A percentile compares a stretch with the other conserved stretches of the same genome.
Evolutionary conservation across 2,329 filamentous ascomycete species (phyloP).

Genomic region (Calonectria multiphialidica): DNA sequence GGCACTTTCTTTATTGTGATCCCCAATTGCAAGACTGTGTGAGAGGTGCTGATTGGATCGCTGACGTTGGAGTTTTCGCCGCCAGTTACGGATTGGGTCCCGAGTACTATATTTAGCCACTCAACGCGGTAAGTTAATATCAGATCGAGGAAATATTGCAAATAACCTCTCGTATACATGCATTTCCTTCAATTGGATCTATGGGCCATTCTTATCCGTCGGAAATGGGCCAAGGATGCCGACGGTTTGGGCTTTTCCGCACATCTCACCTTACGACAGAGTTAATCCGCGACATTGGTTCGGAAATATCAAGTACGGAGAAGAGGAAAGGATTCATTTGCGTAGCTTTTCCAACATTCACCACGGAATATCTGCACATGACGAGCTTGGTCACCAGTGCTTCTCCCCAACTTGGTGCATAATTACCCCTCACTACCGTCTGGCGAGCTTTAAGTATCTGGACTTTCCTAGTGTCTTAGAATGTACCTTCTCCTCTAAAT

Average conservation of each 20-base stretch:
- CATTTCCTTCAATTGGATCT: too few relatives aligned
- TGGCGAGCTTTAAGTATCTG: conserved; percentile 34
- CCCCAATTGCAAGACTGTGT: too few relatives aligned
- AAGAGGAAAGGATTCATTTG: neutral
- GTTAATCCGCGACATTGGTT: neutral
- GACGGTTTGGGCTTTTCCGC: neutral
- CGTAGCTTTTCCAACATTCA: neutral
- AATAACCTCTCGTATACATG: neutral
- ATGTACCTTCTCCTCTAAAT: neutral
- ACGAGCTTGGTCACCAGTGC: neutral
- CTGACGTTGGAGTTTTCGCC: neutral
- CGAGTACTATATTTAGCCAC: neutral
- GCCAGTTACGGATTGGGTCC: neutral
- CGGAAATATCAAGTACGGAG: neutral
- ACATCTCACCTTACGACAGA: neutral
- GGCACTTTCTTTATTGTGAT: too few relatives aligned
- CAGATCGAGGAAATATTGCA: neutral
- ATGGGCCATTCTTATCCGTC: neutral
- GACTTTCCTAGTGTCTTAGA: neutral
- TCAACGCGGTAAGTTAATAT: neutral
- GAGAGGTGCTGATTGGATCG: neutral
- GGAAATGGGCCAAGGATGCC: neutral
- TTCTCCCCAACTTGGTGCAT: neutral
- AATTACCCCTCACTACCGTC: neutral
- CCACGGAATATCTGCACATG: neutral